Evolutionary conservation across 352 stramenopile species (phyloP), one percentile per base, ranked within the genome.

Genomic region (Phytophthora crassamura): DNA sequence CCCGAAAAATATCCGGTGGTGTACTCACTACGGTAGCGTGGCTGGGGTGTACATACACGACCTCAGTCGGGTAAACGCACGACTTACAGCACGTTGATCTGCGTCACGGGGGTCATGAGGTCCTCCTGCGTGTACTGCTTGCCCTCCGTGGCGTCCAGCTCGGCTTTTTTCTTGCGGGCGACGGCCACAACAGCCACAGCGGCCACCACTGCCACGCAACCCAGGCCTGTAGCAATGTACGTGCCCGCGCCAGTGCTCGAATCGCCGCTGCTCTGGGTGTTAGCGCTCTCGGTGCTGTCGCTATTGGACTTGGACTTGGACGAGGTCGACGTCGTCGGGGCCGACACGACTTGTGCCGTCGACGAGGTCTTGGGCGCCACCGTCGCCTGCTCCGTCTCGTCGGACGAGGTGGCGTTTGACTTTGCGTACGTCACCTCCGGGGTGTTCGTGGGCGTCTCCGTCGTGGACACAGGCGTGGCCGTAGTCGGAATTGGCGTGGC

Each of bases 111-210:
- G 11, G 76, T 84, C 58, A 83, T 68, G 36, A 82, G 49, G 28
- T 71, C 68, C 10, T 75, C 47, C 42, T 69, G 56, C 12, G 35
- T 55, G 54, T 69, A 67, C n/a, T 72, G 64, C 50, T 80, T 80
- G 20, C 22, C 43, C 28, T 78, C 73, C 18, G 38, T 39, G 30
- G 59, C 69, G 16, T 89, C 79, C 34, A 89, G 58, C 55, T 74
- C 35, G 39, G 79, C 36, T 74, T 90, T 86, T 72, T 86, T 89
- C 71, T 78, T 82, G 50, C 74, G 79, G 16, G 77, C 55, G 11
- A 81, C 64, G 41, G 82, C 73, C 42, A 85, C 68, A 10, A 77
- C 60, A 18, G 55, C 69, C 2, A 76, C 60, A 46, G 59, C 72
- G 9, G 69, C 75, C 9, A 75, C 22, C 5, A 77, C 59, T 3